A percentile compares a stretch with the other conserved stretches of the same genome.
phyloP scores from a whole-genome alignment of 2,329 filamentous ascomycete genomes.

The Claviceps sp. region DNA sequence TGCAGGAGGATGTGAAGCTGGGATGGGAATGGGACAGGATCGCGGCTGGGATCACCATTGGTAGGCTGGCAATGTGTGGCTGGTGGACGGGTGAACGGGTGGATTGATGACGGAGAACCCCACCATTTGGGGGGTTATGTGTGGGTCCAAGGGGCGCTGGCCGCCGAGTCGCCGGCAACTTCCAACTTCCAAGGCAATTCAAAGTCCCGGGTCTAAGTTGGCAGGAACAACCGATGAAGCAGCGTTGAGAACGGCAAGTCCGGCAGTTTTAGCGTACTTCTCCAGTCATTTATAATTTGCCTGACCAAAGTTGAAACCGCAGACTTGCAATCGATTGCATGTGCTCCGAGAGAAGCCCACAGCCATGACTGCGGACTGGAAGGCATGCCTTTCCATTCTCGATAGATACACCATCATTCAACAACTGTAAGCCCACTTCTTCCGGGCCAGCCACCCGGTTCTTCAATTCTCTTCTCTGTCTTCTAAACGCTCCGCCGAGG shows the following conservation, averaged over 20 bases:
- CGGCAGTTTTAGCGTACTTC: not conserved
- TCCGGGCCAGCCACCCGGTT: not conserved
- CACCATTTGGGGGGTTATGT: not conserved
- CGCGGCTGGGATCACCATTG: not conserved
- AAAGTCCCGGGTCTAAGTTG: not conserved
- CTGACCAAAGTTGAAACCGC: too few relatives aligned
- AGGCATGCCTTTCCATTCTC: slow-evolving; percentile 37
- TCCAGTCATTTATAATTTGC: too few relatives aligned
- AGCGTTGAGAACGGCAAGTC: not conserved
- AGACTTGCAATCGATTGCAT: not conserved
- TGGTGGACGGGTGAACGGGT: not conserved
- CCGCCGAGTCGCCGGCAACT: not conserved
- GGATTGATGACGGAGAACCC: not conserved
- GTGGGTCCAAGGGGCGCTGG: not conserved
- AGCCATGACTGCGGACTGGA: slow-evolving; percentile 23
- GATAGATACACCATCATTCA: slow-evolving; percentile 52
- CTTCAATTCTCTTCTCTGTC: not conserved
- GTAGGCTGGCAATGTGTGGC: not conserved
- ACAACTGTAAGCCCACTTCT: slow-evolving; percentile 22
- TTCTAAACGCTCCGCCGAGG: not conserved
- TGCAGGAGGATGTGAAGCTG: slow-evolving; percentile 1
- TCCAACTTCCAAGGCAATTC: not conserved
- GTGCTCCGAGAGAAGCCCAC: not conserved
- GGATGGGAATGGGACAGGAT: not conserved
- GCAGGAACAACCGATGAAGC: not conserved